phyloP scores from a whole-genome alignment of 2,329 filamentous ascomycete genomes.

The Stachybotrys chartarum region DNA sequence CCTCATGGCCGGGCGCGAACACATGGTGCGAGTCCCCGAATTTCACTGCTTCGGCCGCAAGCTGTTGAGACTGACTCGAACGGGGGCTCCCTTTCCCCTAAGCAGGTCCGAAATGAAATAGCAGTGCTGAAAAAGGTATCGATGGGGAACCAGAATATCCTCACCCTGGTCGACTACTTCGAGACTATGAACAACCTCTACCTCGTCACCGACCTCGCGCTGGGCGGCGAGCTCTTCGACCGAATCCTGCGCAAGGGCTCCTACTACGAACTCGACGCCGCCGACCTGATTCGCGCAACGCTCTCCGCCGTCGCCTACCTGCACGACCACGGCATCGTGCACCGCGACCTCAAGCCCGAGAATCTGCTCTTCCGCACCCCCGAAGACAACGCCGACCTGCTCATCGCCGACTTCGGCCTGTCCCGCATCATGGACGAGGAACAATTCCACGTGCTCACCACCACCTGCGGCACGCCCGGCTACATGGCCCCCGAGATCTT shows the following conservation, averaged over 20 bases:
- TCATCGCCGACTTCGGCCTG: conserved; percentile 95
- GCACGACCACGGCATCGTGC: conserved; percentile 97
- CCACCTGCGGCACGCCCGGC: conserved; percentile 93
- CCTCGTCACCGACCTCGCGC: conserved; percentile 90
- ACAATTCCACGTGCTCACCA: conserved; percentile 95
- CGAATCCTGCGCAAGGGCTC: conserved; percentile 97
- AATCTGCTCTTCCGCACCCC: conserved; percentile 95
- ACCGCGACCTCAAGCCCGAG: conserved; percentile 95
- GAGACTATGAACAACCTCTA: conserved; percentile 99
- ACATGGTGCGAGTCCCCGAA: conserved; percentile 65
- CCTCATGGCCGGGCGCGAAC: conserved; percentile 92
- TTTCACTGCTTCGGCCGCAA: neutral
- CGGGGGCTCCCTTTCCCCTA: neutral
- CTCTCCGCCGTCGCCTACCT: conserved; percentile 97
- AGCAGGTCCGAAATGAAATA: conserved; percentile 90
- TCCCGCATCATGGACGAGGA: conserved; percentile 98
- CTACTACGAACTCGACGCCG: conserved; percentile 96
- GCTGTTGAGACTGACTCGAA: neutral
- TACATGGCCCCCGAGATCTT: conserved; percentile 99
- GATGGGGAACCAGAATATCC: conserved; percentile 97
- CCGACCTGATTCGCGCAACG: conserved; percentile 88
- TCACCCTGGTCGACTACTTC: conserved; percentile 97
- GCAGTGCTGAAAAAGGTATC: conserved; percentile 96
- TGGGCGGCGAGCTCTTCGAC: conserved; percentile 95
- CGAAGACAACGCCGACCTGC: conserved; percentile 92